Percentiles rank a stretch among this genome's conserved stretches.
These are phyloP conservation scores for Polyporus tsugae DNA, from an alignment of 1,284 basidiomycete genomes.

Conservation along the genomic window DNA sequence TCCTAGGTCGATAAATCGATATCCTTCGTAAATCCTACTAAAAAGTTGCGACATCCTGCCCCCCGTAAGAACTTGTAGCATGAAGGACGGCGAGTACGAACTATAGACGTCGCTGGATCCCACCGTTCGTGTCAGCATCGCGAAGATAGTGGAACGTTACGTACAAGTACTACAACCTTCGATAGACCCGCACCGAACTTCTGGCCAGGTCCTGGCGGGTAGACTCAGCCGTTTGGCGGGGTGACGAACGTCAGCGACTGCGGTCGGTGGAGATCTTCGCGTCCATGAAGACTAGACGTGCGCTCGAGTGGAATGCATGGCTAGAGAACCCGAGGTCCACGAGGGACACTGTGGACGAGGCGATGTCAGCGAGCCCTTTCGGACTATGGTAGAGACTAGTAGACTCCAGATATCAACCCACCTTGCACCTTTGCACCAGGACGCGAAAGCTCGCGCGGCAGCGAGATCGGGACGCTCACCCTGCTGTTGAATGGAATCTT, in stretches of 20 bases:
- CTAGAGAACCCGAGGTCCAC: conserved; percentile 58
- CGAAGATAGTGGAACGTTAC: too few relatives aligned
- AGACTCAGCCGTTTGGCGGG: conserved; percentile 54
- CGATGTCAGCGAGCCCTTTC: background rate
- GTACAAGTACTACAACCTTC: too few relatives aligned
- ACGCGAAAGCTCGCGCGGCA: conserved; percentile 41
- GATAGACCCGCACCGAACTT: too few relatives aligned
- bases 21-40: too few relatives aligned
- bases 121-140: too few relatives aligned
- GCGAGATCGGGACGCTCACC: conserved; percentile 47
- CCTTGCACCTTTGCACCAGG: conserved; percentile 45
- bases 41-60: too few relatives aligned
- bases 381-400: too few relatives aligned
- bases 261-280: conserved; percentile 44
- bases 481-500: conserved; percentile 49
- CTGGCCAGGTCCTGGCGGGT: conserved; percentile 62
- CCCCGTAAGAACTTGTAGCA: too few relatives aligned
- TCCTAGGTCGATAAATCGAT: too few relatives aligned
- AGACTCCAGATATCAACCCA: conserved; percentile 21
- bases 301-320: conserved; percentile 55
- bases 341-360: conserved; percentile 42
- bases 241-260: conserved; percentile 50
- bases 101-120: too few relatives aligned
- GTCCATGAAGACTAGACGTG: conserved; percentile 56
- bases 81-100: too few relatives aligned